These are phyloP conservation scores for Kernera saxatilis DNA, from an alignment of 345 rosid genomes.

Conservation along the genomic window DNA sequence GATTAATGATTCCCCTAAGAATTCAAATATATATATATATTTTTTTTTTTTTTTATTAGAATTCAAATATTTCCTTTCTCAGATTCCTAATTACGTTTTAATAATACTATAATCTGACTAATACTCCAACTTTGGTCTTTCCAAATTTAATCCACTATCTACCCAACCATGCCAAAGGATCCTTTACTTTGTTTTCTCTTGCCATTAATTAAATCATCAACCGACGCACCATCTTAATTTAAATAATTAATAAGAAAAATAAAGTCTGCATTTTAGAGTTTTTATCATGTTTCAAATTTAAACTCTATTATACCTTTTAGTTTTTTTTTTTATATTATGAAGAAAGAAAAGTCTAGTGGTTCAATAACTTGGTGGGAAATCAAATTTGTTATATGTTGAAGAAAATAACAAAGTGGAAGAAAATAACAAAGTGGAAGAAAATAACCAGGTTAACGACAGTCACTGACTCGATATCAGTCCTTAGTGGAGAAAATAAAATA, in stretches of 20 bases:
- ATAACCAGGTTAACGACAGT: slow-evolving; percentile 7
- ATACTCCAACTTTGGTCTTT: background rate
- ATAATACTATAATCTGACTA: too few species aligned
- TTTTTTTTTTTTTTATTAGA: too few species aligned
- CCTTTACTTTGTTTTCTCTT: background rate
- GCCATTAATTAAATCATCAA: background rate
- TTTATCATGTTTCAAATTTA: background rate
- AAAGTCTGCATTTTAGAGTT: background rate
- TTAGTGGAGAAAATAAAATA: background rate
- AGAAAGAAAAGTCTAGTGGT: too few species aligned
- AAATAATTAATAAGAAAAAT: background rate
- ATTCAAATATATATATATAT: background rate
- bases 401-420: background rate
- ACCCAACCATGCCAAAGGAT: slow-evolving; percentile 2
- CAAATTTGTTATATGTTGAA: background rate
- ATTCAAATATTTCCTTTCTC: background rate
- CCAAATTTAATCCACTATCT: background rate
- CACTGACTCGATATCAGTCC: slow-evolving; percentile 10
- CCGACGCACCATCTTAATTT: background rate
- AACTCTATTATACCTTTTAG: too few species aligned
- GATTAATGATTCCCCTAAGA: background rate
- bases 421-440: background rate
- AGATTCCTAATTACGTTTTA: background rate
- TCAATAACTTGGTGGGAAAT: background rate
- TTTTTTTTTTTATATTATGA: too few species aligned